Evolutionary conservation across 352 stramenopile genomes (phyloP), one percentile per base, ranked within the genome.

Genomic region (Pythium apleroticum): DNA sequence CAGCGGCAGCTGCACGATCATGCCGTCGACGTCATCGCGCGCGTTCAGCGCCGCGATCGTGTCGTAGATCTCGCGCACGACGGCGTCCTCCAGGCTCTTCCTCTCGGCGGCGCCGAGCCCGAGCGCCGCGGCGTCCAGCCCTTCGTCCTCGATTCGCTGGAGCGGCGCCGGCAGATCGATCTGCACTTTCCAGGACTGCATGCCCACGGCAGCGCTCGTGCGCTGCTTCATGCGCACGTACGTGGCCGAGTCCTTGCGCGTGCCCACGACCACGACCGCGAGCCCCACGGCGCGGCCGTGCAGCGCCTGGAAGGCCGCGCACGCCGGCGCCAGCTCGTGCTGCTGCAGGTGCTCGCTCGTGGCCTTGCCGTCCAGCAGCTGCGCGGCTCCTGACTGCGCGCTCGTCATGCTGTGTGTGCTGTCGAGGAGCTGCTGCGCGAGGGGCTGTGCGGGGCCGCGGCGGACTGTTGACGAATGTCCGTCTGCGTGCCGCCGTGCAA

Each of bases 151-250:
- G 12, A 67, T 57, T 1, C 45, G 59, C 57, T 71, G 53, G 15
- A 75, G 63, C 14, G 60, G 46, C 12, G 74, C 68, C 0, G 72
- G 69, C 43, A 84, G 30, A 5, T 59, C 39, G 57, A 90, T 79
- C 27, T 86, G 78, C 22, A 88, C 50, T 71, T 91, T 93, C 81
- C 97, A 96, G 20, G 84, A 97, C 27, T 68, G 31, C 66, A 99
- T 98, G 49, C 97, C 97, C 20, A 96, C 88, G 65, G 98, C 91
- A 0, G 80, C 83, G 70, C 96, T 99, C 28, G 97, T 96, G 63
- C 97, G 98, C 74, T 99, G 97, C 82, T 99, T 99, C 92, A 99
- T 99, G 35, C 96, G 91, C 45, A 99, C 97, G 74, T 99, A 99
- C 46, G 97, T 98, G 41, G 84, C 86, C 56, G 96, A 99, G 80